phyloP scores from a whole-genome alignment of 345 rosid genomes.

The Gossypium thurberi region DNA sequence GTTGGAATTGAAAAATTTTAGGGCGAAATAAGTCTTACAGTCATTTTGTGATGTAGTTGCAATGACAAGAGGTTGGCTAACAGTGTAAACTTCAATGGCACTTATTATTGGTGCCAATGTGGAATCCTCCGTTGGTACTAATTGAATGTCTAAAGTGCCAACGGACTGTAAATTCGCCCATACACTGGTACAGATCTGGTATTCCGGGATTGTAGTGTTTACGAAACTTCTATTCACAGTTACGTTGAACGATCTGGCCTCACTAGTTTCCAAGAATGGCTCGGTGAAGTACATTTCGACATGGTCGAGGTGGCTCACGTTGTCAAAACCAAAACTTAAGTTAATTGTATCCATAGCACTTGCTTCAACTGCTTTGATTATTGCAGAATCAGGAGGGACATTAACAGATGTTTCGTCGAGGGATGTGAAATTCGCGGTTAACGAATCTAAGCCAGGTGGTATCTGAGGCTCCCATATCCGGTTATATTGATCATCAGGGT shows the following conservation, averaged over 20 bases:
- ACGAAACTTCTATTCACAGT: background rate
- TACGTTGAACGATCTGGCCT: background rate
- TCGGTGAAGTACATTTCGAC: conserved; percentile 2
- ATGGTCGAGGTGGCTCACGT: background rate
- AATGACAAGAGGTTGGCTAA: conserved; percentile 3
- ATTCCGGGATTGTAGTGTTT: background rate
- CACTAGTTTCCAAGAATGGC: background rate
- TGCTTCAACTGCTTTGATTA: background rate
- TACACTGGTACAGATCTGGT: background rate
- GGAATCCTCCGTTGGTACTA: background rate
- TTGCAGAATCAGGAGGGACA: background rate
- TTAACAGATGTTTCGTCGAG: background rate
- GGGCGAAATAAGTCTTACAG: background rate
- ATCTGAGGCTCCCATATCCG: background rate
- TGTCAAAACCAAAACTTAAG: background rate
- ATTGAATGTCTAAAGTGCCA: background rate
- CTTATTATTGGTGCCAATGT: background rate
- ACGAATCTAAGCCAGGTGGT: background rate
- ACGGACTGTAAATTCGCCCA: background rate
- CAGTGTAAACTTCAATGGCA: conserved; percentile 1
- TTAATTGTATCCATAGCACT: background rate
- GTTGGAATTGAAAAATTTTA: background rate
- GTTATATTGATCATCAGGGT: conserved; percentile 5
- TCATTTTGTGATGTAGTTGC: background rate
- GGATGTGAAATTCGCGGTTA: background rate